Conservation (phyloP, 176 grass and related monocot genomes). For the Cenchrus purpureus region DNA sequence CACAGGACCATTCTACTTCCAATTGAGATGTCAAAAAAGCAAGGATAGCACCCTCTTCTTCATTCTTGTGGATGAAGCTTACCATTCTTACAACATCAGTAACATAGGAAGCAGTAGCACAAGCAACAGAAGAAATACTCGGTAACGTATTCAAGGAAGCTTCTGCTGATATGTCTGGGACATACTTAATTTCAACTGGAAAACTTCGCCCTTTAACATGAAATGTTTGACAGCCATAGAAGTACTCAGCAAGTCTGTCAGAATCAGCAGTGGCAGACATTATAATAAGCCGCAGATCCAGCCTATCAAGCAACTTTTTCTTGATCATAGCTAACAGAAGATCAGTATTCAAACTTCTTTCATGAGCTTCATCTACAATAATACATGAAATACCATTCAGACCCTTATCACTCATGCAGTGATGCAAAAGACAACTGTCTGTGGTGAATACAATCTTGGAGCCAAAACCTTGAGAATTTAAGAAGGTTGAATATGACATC, state of each 20-base stretch:
- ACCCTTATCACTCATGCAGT: conserved; percentile 66
- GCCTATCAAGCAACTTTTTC: conserved; percentile 70
- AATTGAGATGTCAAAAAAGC: conserved; percentile 94
- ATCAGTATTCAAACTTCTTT: conserved; percentile 97
- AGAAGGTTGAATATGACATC: conserved; percentile 64
- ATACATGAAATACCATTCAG: conserved; percentile 76
- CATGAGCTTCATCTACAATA: conserved; percentile 95
- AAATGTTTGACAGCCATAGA: conserved; percentile 73
- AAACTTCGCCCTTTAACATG: conserved; percentile 77
- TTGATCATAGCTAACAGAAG: conserved; percentile 92
- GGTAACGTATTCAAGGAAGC: conserved; percentile 35
- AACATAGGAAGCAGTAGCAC: conserved; percentile 70
- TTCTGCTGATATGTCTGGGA: conserved; percentile 57
- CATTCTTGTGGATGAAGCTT: conserved; percentile 71
- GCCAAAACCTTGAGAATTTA: conserved; percentile 52
- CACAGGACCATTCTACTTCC: conserved; percentile 93
- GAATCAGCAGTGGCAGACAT: conserved; percentile 96
- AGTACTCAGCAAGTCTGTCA: conserved; percentile 77
- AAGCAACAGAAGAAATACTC: conserved; percentile 37
- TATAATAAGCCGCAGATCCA: conserved; percentile 84
- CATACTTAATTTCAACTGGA: conserved; percentile 91
- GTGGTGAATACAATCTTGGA: conserved; percentile 81
- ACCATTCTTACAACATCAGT: conserved; percentile 79
- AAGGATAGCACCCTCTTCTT: conserved; percentile 85
- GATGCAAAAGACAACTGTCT: conserved; percentile 80